Evolutionary conservation across 441 rosid species (phyloP).

Genomic region (Adansonia madagascariensis): DNA sequence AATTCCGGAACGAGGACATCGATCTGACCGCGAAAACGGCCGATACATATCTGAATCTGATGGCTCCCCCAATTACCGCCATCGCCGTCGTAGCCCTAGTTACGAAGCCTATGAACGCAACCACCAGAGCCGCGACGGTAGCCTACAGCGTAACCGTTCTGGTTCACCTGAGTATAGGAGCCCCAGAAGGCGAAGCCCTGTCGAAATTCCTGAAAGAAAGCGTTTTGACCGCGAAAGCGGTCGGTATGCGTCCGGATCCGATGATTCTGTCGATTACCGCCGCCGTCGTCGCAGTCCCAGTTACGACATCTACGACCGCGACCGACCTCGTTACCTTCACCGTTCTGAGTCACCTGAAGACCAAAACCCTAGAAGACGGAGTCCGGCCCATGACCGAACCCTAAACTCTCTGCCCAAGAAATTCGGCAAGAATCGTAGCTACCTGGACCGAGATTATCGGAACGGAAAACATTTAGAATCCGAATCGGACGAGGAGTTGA

Average conservation of each 20-base stretch:
- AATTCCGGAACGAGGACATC: conserved; percentile 38
- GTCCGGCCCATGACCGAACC: conserved; percentile 37
- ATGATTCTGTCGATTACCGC: conserved; percentile 32
- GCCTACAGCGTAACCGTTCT: conserved; percentile 37
- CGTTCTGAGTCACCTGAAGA: conserved; percentile 43
- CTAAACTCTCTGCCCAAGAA: conserved; percentile 60
- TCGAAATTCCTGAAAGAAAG: conserved; percentile 37
- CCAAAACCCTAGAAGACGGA: conserved; percentile 38
- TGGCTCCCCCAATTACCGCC: conserved; percentile 32
- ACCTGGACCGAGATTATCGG: conserved; percentile 49
- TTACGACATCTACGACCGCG: conserved; percentile 45
- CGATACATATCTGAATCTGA: conserved; percentile 39
- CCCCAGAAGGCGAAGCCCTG: conserved; percentile 42
- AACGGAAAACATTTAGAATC: conserved; percentile 58
- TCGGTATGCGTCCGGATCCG: conserved; percentile 38
- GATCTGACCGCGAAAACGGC: conserved; percentile 31
- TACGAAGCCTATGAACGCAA: conserved; percentile 45
- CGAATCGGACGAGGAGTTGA: conserved; percentile 88
- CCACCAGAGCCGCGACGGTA: conserved; percentile 31
- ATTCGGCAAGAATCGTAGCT: conserved; percentile 55
- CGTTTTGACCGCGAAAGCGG: conserved; percentile 31
- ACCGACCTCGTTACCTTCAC: conserved; percentile 30
- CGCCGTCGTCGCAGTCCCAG: conserved; percentile 46
- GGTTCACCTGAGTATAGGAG: conserved; percentile 36
- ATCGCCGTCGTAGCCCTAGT: conserved; percentile 46